These are phyloP conservation scores for Magnolia sinica DNA, from an alignment of 164 flowering plant genomes.

Conservation along the genomic window DNA sequence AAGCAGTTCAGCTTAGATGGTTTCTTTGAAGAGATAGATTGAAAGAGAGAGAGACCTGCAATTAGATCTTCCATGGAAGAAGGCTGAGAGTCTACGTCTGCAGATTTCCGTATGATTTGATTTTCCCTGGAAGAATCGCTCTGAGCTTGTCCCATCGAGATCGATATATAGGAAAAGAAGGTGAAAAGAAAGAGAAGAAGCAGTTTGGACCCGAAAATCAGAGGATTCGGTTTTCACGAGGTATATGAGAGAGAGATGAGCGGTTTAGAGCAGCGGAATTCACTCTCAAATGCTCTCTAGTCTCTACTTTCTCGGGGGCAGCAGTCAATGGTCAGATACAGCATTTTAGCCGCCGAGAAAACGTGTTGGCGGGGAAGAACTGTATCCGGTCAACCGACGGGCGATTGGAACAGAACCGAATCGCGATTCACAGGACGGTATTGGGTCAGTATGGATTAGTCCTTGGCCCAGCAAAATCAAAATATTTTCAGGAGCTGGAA, in stretches of 20 bases:
- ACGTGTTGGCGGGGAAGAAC: too few species aligned
- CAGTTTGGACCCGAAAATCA: neutral
- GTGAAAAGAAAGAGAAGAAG: neutral
- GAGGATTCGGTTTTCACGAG: neutral
- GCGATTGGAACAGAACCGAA: too few species aligned
- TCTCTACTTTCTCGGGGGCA: too few species aligned
- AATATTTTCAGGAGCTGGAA: too few species aligned
- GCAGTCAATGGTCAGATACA: too few species aligned
- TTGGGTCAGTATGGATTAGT: too few species aligned
- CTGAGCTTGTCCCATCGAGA: conserved; percentile 18
- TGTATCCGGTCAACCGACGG: too few species aligned
- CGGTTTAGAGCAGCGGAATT: neutral
- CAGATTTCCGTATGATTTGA: neutral
- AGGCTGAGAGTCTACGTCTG: neutral
- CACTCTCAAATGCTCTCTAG: neutral
- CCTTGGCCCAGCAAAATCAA: too few species aligned
- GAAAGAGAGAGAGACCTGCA: conserved; percentile 11
- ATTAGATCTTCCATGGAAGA: conserved; percentile 15
- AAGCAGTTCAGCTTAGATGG: too few species aligned
- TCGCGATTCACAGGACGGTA: too few species aligned
- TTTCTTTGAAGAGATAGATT: neutral
- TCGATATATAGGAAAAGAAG: neutral
- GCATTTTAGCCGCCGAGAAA: too few species aligned
- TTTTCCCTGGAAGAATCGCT: conserved; percentile 4
- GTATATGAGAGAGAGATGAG: neutral